Evolutionary conservation across 441 rosid species (phyloP).

Genomic region (Pelargonium australe): DNA sequence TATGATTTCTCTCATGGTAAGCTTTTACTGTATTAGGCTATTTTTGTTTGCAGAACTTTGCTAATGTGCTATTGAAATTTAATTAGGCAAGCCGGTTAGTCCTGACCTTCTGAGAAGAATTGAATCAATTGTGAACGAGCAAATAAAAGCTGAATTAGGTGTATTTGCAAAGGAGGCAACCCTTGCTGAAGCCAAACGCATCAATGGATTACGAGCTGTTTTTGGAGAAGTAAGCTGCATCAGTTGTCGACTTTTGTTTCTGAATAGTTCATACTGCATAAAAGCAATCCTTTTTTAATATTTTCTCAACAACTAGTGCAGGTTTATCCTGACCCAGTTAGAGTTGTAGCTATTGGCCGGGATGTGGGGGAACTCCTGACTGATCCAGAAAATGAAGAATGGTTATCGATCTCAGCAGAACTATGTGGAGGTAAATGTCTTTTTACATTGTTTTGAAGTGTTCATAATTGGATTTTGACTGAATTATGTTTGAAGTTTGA

Average conservation of each 20-base stretch:
- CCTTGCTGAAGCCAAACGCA: constrained; percentile 70
- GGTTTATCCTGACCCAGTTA: constrained; percentile 98
- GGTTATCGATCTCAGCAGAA: constrained; percentile 72
- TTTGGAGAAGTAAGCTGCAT: constrained; percentile 78
- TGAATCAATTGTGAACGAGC: constrained; percentile 81
- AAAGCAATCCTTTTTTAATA: constrained; percentile 9
- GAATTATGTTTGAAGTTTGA: constrained; percentile 18
- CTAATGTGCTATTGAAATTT: constrained; percentile 18
- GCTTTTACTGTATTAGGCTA: constrained; percentile 13
- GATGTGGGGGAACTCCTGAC: constrained; percentile 74
- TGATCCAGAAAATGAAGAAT: constrained; percentile 74
- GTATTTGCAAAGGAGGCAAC: constrained; percentile 71
- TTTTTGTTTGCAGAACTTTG: constrained; percentile 18
- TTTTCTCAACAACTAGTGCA: constrained; percentile 24
- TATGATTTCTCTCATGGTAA: constrained; percentile 97
- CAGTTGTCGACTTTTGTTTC: constrained; percentile 7
- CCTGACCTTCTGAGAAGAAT: constrained; percentile 67
- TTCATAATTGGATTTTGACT: constrained; percentile 8
- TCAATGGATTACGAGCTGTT: constrained; percentile 85
- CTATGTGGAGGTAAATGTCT: constrained; percentile 76
- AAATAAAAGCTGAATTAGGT: constrained; percentile 77
- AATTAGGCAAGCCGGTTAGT: constrained; percentile 75
- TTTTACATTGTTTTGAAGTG: constrained; percentile 7
- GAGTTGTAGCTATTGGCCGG: constrained; percentile 85
- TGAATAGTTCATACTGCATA: constrained; percentile 2